Conservation (phyloP, 225 moss, liverwort and hornwort genomes). For the Thuidium tamariscinum region DNA sequence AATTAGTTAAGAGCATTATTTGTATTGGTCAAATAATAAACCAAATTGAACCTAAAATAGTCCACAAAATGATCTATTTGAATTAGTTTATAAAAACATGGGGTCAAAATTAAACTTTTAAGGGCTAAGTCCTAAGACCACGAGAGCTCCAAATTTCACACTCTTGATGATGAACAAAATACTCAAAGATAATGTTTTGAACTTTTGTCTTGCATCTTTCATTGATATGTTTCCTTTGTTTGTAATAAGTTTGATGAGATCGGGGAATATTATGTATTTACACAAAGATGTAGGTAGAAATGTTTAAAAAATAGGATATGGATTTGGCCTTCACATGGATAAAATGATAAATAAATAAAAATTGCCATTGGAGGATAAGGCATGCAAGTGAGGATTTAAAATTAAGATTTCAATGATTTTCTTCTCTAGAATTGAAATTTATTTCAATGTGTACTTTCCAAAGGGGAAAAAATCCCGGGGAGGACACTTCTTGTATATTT, state of each 20-base stretch:
- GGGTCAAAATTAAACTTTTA: rapidly evolving
- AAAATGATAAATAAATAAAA: no score
- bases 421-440: not conserved
- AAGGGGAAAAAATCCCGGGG: not conserved
- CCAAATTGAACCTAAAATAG: not conserved
- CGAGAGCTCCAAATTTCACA: not conserved
- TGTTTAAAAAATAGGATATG: not conserved
- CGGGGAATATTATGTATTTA: not conserved
- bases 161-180: not conserved
- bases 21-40: no score
- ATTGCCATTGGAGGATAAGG: rapidly evolving
- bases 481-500: no score
- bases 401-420: not conserved
- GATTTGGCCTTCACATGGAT: no score
- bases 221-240: no score
- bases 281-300: not conserved
- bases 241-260: no score
- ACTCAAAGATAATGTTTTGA: not conserved
- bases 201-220: no score
- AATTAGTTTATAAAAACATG: not conserved
- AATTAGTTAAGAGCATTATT: not conserved
- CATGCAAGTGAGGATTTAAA: not conserved
- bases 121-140: rapidly evolving
- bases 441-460: rapidly evolving
- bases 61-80: rapidly evolving